These are phyloP conservation scores for Ligustrum vulgare DNA, from an alignment of 257 asterid genomes.

Conservation along the genomic window DNA sequence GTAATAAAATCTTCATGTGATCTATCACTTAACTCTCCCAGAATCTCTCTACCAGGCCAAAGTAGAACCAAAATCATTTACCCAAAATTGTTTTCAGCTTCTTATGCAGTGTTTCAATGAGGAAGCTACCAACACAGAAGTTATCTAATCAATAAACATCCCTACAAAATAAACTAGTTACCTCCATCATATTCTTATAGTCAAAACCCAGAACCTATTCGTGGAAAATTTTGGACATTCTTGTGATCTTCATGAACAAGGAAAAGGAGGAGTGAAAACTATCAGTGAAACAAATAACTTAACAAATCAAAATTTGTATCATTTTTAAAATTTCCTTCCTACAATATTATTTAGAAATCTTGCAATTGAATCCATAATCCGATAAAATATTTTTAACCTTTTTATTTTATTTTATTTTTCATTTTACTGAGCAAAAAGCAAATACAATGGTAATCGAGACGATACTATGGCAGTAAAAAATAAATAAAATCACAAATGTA, in stretches of 20 bases:
- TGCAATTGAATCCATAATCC: no score
- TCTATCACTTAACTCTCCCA: not conserved
- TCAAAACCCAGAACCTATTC: not conserved
- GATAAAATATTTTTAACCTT: no score
- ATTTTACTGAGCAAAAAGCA: not conserved
- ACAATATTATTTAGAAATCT: no score
- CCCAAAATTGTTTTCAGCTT: not conserved
- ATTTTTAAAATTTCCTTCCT: no score
- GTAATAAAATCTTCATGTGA: not conserved
- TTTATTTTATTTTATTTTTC: no score
- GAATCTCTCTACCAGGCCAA: not conserved
- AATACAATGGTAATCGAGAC: conserved; percentile 19
- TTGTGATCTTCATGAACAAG: not conserved
- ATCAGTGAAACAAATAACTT: not conserved
- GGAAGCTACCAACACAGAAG: not conserved
- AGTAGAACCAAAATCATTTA: not conserved
- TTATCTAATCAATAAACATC: not conserved
- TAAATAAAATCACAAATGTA: not conserved
- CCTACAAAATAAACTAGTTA: not conserved
- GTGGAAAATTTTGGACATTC: not conserved
- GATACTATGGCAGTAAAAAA: not conserved
- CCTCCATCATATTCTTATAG: not conserved
- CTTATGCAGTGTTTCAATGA: not conserved
- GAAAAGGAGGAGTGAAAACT: not conserved
- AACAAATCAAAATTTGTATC: not conserved